Percentiles rank a stretch among this genome's conserved stretches.
phyloP scores from a whole-genome alignment of 148 eudicot genomes.

The Vaccinium darrowii region DNA sequence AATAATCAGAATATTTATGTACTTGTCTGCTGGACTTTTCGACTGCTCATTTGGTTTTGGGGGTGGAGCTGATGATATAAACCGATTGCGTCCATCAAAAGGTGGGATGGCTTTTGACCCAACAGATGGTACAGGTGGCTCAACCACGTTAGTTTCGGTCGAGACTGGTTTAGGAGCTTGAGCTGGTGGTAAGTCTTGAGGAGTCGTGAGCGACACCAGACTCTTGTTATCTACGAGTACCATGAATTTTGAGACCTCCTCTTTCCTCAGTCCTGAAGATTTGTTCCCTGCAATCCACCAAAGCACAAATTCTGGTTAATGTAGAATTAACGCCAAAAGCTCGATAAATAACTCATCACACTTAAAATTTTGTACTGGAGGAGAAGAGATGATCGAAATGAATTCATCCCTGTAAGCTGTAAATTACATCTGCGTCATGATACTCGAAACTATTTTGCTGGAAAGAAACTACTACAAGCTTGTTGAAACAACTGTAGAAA shows the following conservation, averaged over 20 bases:
- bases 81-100: neutral
- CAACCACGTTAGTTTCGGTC: slow-evolving; percentile 52
- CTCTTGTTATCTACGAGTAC: slow-evolving; percentile 47
- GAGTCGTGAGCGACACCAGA: slow-evolving; percentile 29
- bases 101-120: slow-evolving; percentile 15
- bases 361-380: too few relatives aligned
- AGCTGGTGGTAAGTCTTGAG: slow-evolving; percentile 46
- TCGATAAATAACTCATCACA: neutral
- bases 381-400: neutral
- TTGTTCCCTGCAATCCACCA: slow-evolving; percentile 61
- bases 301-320: neutral
- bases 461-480: too few relatives aligned
- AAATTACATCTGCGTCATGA: neutral
- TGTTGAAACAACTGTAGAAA: too few relatives aligned
- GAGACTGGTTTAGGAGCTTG: slow-evolving; percentile 67
- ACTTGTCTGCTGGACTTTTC: neutral
- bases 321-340: neutral
- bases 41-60: slow-evolving; percentile 30
- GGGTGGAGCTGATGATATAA: slow-evolving; percentile 25
- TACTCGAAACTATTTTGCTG: too few relatives aligned
- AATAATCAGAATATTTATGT: too few relatives aligned
- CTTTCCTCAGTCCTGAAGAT: slow-evolving; percentile 27
- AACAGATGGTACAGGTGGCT: slow-evolving; percentile 60
- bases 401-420: neutral
- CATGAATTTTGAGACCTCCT: slow-evolving; percentile 48